Evolutionary conservation across 768 basidiomycete genomes (phyloP).

Genomic region (Lactifluus echinatus): DNA sequence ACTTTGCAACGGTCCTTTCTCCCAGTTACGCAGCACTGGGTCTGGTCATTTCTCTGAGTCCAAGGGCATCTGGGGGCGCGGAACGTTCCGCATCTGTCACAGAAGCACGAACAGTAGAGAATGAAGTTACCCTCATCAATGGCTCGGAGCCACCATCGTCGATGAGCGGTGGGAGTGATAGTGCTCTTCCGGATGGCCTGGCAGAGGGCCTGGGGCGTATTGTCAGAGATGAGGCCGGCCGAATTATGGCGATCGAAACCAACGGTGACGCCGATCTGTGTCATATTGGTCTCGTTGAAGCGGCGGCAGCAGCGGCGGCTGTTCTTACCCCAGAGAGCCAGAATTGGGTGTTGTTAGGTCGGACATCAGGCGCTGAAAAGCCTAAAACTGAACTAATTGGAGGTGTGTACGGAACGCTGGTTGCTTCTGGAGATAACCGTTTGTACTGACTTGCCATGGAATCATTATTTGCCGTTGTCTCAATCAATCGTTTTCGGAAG

Average conservation of each 20-base stretch:
- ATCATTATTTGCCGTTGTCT: slow-evolving; percentile 11
- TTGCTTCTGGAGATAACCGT: slow-evolving; percentile 20
- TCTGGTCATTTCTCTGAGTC: slow-evolving; percentile 59
- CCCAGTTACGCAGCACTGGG: slow-evolving; percentile 70
- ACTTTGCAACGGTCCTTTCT: slow-evolving; percentile 14
- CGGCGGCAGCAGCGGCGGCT: slow-evolving; percentile 3
- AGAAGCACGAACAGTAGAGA: slow-evolving; percentile 14
- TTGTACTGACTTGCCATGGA: slow-evolving; percentile 15
- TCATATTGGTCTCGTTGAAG: slow-evolving; percentile 9
- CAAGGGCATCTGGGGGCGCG: slow-evolving; percentile 57
- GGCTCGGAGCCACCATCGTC: neutral
- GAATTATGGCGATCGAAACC: slow-evolving; percentile 14
- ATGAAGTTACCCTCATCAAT: slow-evolving; percentile 12
- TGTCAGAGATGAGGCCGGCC: slow-evolving; percentile 14
- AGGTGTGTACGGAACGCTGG: slow-evolving; percentile 15
- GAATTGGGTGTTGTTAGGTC: slow-evolving; percentile 13
- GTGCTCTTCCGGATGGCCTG: neutral
- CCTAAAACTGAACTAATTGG: slow-evolving; percentile 8
- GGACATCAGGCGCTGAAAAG: neutral
- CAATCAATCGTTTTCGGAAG: slow-evolving; percentile 15
- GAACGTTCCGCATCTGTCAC: slow-evolving; percentile 33
- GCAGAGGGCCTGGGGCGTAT: slow-evolving; percentile 13
- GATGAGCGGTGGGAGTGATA: neutral
- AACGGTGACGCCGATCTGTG: slow-evolving; percentile 1
- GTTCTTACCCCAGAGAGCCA: slow-evolving; percentile 1